A percentile compares a stretch with the other conserved stretches of the same genome.
These are phyloP conservation scores for Juglanconis oblonga DNA, from an alignment of 2,329 filamentous ascomycete species.

Conservation along the genomic window DNA sequence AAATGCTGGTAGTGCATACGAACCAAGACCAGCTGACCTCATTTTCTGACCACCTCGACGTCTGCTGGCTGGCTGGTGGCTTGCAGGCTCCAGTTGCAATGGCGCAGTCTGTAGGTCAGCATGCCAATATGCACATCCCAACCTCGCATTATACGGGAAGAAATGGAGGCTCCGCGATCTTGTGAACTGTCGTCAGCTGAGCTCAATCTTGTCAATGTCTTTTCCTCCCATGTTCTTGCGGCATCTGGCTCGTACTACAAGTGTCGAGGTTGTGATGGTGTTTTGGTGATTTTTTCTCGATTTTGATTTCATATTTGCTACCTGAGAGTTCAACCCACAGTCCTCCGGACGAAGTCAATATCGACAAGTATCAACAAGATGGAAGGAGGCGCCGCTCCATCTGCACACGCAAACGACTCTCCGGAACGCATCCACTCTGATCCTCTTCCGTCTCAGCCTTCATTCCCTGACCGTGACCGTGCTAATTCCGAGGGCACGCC, in stretches of 20 bases:
- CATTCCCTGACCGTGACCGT: not conserved
- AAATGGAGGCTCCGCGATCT: not conserved
- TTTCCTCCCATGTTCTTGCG: not conserved
- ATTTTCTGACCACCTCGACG: not conserved
- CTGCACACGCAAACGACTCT: conserved; percentile 3
- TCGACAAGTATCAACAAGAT: not conserved
- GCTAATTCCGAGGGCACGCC: not conserved
- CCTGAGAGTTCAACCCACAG: too few species aligned
- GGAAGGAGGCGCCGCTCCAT: not conserved
- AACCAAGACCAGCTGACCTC: not conserved
- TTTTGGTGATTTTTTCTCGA: not conserved
- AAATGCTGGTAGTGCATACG: too few species aligned
- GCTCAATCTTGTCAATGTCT: not conserved
- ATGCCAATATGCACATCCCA: not conserved
- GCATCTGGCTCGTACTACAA: not conserved
- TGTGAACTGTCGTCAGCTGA: not conserved
- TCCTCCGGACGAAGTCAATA: too few species aligned
- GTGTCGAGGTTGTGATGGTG: not conserved
- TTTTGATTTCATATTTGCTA: not conserved
- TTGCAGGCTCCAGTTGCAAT: not conserved
- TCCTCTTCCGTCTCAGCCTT: conserved; percentile 5
- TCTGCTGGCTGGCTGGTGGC: not conserved
- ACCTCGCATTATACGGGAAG: not conserved
- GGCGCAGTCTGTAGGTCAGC: not conserved
- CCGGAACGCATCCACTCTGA: conserved; percentile 11